Conservation (phyloP, 257 asterid species). For the Fraxinus americana region DNA sequence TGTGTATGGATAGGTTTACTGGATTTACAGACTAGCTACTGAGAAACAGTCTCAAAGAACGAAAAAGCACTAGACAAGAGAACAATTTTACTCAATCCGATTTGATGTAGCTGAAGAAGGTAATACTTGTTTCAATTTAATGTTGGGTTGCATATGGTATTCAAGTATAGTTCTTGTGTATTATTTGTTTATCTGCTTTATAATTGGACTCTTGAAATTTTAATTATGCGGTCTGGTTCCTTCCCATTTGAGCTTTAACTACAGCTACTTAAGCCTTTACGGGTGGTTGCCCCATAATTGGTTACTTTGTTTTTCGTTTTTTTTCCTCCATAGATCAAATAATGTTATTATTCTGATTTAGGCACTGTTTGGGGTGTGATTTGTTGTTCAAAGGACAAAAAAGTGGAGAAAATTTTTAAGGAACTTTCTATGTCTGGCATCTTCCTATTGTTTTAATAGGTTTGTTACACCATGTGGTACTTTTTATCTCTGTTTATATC, state of each 20-base stretch:
- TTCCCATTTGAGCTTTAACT: not conserved
- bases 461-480: not conserved
- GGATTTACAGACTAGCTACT: conserved; percentile 84
- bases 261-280: not conserved
- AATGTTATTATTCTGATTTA: not conserved
- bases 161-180: not conserved
- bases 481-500: not conserved
- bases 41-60: conserved; percentile 73
- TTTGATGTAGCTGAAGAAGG: not conserved
- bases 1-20: conserved; percentile 58
- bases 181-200: not conserved
- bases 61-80: conserved; percentile 43
- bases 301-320: not conserved
- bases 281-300: not conserved
- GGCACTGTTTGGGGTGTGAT: not conserved
- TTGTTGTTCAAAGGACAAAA: not conserved
- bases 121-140: not conserved
- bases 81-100: not conserved
- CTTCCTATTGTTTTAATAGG: not conserved
- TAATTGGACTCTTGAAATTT: not conserved
- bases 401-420: not conserved
- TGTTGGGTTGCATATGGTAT: not conserved
- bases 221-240: not conserved
- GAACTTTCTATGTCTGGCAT: not conserved
- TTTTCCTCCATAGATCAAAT: not conserved